Evolutionary conservation across 345 rosid species (phyloP), one percentile per base, ranked within the genome.

Genomic region (Linum tenue): DNA sequence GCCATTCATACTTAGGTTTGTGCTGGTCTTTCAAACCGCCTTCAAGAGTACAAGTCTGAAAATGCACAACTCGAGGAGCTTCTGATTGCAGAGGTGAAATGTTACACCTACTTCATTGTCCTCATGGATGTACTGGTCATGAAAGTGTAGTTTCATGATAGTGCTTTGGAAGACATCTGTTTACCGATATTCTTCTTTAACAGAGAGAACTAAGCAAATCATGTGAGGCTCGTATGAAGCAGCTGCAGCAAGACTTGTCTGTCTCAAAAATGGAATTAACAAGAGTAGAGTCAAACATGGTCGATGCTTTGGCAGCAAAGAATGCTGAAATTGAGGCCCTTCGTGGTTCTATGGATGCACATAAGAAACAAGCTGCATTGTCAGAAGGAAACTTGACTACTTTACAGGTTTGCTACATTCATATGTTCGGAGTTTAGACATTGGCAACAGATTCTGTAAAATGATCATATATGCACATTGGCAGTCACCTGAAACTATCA

Each of bases 1-100:
- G 38, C 15, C 62, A 40, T 61, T 36, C 58, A 44, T 70, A 7
- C 60, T 65, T 75, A 95, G 99, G 92, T 91, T 64, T 91, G 97
- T 75, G 88, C 92, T 79, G 97, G 97, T 70, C 92, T 95, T 71
- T 86, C 94, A 66, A 79, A 88, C 67, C 97, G 99, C 68, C 95
- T 95, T 73, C 99, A 91, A 80, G 99, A 91, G 74, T 86, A 85
- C 73, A 95, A 95, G 76, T 82, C 84, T 70, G 99, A 95, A 81
- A 95, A 91, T 84, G 87, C 96, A 64, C 97, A 95, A 79, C 84
- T 95, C 72, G 99, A 95, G 82, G 99, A 95, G 76, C 97, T 95
- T 86, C 92, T 95, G 67, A 75, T 77, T 73, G 84, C 96, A 17
- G 99, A 95, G 96, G 99, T 89, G 77, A 84, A 62, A 39, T 41